Percentiles rank a stretch among this genome's conserved stretches.
phyloP scores from a whole-genome alignment of 1,139 yeast genomes.

The Taphrina flavorubra region DNA sequence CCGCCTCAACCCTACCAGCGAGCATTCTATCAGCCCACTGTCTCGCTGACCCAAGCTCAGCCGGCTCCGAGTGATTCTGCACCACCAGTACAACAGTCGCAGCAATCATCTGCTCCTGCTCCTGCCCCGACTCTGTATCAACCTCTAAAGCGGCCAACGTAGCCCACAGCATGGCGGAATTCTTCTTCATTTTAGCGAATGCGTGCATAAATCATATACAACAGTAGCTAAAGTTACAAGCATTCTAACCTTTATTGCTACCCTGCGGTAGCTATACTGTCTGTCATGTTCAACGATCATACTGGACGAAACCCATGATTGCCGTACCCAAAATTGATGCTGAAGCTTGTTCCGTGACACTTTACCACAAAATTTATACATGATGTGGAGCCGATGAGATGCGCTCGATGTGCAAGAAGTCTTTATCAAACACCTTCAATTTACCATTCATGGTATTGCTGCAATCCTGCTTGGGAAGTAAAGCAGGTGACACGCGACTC shows the following conservation, averaged over 20 bases:
- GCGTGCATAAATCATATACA: conserved; percentile 6
- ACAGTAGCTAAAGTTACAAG: neutral
- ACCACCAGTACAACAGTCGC: neutral
- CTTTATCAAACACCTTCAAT: no score
- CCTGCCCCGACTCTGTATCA: conserved; percentile 18
- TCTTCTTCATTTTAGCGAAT: neutral
- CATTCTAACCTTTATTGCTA: no score
- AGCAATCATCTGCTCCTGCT: neutral
- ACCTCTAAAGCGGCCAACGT: conserved; percentile 18
- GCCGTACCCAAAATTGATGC: no score
- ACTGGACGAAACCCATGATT: no score
- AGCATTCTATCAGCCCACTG: conserved; percentile 15
- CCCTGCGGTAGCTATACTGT: neutral
- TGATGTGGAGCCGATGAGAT: no score
- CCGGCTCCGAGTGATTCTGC: neutral
- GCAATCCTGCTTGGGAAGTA: no score
- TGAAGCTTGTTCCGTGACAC: no score
- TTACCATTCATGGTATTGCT: no score
- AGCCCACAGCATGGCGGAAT: neutral
- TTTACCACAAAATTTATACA: no score
- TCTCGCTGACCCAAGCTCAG: neutral
- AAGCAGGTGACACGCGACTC: no score
- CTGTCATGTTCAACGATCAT: no score
- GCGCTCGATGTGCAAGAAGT: no score
- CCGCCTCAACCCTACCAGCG: conserved; percentile 17